These are phyloP conservation scores for Camellia sinensis DNA, from an alignment of 148 eudicot genomes.

Conservation along the genomic window DNA sequence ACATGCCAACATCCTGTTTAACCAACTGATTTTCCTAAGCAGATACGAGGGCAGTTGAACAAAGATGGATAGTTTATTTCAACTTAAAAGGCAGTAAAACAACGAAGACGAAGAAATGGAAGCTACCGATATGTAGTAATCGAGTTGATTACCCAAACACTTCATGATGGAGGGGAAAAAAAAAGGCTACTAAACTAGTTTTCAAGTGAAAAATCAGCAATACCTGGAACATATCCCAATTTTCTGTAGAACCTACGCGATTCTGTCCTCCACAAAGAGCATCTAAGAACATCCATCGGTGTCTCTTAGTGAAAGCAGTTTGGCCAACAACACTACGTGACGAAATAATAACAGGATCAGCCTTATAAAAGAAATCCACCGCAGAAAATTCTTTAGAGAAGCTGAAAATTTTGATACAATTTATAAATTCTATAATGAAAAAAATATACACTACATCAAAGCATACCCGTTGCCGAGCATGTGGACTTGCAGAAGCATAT, in stretches of 20 bases:
- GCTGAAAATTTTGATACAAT: background rate
- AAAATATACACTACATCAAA: background rate
- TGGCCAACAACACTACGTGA: slow-evolving; percentile 63
- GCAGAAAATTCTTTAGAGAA: background rate
- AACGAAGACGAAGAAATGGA: background rate
- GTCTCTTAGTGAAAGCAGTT: slow-evolving; percentile 56
- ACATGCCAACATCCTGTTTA: background rate
- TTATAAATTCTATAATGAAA: background rate
- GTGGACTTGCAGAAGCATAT: slow-evolving; percentile 64
- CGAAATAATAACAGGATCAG: slow-evolving; percentile 16
- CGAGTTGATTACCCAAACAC: background rate
- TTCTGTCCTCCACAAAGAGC: slow-evolving; percentile 21
- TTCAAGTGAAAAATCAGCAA: background rate
- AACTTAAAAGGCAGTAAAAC: background rate
- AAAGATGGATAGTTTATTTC: background rate
- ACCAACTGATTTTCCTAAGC: background rate
- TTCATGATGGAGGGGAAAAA: no score
- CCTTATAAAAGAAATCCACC: background rate
- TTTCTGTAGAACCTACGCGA: slow-evolving; percentile 18
- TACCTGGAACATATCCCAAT: slow-evolving; percentile 37
- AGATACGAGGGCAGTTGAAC: background rate
- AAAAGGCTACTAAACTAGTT: background rate
- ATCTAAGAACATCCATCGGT: slow-evolving; percentile 59
- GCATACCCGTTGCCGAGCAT: slow-evolving; percentile 82
- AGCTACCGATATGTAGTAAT: background rate